These are phyloP conservation scores for Cercospora nicotianae DNA, from an alignment of 2,329 filamentous ascomycete species.

Conservation along the genomic window DNA sequence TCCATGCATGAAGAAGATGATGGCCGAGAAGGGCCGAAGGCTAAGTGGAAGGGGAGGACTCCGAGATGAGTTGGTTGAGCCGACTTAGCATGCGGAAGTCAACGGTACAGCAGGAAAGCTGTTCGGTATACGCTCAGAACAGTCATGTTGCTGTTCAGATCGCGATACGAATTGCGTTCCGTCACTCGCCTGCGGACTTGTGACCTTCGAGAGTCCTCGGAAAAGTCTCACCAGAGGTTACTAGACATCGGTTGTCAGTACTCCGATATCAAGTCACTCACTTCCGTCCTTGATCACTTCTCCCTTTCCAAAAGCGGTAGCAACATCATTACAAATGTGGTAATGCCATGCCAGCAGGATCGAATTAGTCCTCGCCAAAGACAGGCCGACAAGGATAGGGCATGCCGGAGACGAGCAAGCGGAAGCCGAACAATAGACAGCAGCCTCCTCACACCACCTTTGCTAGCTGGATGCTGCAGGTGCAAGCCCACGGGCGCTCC, in stretches of 20 bases:
- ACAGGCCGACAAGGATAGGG: not conserved
- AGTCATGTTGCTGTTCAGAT: not conserved
- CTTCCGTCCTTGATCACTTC: not conserved
- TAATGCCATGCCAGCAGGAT: not conserved
- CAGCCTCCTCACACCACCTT: not conserved
- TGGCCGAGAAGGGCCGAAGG: not conserved
- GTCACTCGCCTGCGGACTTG: not conserved
- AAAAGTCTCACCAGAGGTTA: not conserved
- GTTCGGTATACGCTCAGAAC: not conserved
- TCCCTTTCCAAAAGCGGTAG: not conserved
- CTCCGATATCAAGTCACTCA: not conserved
- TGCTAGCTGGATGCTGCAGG: not conserved
- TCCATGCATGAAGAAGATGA: not conserved
- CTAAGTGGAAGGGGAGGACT: not conserved
- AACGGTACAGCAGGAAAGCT: not conserved
- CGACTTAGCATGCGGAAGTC: not conserved
- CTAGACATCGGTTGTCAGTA: not conserved
- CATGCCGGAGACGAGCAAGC: not conserved
- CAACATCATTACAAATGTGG: not conserved
- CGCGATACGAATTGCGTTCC: not conserved
- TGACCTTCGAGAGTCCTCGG: not conserved
- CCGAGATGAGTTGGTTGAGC: not conserved
- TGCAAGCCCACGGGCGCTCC: slow-evolving; percentile 5
- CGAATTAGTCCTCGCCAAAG: not conserved
- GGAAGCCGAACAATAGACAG: not conserved